Evolutionary conservation across 495 filamentous ascomycete species (phyloP).

Genomic region (Penicillium subrubescens): DNA sequence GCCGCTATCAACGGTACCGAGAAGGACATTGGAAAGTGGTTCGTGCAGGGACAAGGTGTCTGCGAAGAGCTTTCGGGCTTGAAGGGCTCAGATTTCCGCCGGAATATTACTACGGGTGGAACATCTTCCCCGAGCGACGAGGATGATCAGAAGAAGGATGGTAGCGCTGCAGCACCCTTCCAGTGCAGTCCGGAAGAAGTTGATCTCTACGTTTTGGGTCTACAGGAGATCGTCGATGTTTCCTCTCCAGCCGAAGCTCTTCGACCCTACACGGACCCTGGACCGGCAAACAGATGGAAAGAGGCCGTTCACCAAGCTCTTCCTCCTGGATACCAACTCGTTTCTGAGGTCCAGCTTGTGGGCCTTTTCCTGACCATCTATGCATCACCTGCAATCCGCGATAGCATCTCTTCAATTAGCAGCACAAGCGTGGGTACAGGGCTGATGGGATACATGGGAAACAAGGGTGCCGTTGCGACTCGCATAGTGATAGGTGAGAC

Average conservation of each 20-base stretch:
- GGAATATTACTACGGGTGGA: conserved; percentile 11
- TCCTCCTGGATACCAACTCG: conserved; percentile 71
- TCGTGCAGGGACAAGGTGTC: conserved; percentile 73
- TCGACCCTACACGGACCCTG: conserved; percentile 72
- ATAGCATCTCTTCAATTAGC: conserved; percentile 74
- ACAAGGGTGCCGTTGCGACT: conserved; percentile 87
- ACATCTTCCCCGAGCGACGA: conserved; percentile 5
- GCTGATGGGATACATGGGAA: conserved; percentile 88
- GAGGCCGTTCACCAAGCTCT: conserved; percentile 67
- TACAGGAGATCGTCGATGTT: conserved; percentile 92
- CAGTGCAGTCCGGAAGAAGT: conserved; percentile 56
- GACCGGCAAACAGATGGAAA: conserved; percentile 76
- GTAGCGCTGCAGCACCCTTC: conserved; percentile 13
- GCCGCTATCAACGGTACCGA: conserved; percentile 80
- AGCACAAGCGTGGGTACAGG: conserved; percentile 82
- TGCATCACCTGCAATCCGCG: conserved; percentile 71
- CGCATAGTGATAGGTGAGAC: conserved; percentile 88
- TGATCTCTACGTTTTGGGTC: conserved; percentile 83
- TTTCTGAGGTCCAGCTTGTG: conserved; percentile 82
- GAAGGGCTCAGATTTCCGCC: conserved; percentile 37
- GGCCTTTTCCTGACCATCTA: conserved; percentile 87
- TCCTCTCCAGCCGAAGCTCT: conserved; percentile 65
- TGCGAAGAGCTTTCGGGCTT: conserved; percentile 59
- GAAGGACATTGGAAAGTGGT: conserved; percentile 84
- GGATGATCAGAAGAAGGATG: conserved; percentile 7